Evolutionary conservation across 139 green algal genomes (phyloP).

Genomic region (Tetradesmus lagerheimii): DNA sequence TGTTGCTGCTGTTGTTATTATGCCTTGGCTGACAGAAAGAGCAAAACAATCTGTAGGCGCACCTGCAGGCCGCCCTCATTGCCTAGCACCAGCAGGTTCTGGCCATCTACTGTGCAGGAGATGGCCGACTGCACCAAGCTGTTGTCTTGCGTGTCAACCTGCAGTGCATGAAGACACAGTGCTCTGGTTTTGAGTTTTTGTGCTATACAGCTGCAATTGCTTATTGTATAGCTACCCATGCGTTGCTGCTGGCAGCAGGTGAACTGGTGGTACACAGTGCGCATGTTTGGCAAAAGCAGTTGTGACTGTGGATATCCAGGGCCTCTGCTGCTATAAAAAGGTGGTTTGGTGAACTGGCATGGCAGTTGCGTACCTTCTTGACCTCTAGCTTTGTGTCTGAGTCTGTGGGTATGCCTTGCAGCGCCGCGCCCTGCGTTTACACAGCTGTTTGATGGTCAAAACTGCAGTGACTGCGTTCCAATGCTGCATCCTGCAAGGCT

Average conservation of each 20-base stretch:
- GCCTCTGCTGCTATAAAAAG: background rate
- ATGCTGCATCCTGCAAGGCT: background rate
- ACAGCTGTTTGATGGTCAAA: background rate
- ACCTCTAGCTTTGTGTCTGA: background rate
- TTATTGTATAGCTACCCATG: too few species aligned
- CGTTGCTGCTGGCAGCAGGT: background rate
- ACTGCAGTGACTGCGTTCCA: background rate
- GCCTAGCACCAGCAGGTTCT: conserved; percentile 24
- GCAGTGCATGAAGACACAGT: background rate
- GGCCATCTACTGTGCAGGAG: conserved; percentile 17
- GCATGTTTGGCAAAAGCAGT: background rate
- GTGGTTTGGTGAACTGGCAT: background rate
- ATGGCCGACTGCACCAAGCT: conserved; percentile 28
- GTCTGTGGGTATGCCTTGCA: background rate
- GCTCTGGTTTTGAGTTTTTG: too few species aligned
- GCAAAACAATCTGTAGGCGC: too few species aligned
- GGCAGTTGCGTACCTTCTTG: background rate
- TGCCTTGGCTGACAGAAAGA: too few species aligned
- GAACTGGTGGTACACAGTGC: background rate
- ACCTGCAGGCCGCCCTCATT: conserved; percentile 36
- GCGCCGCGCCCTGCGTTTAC: conserved; percentile 3
- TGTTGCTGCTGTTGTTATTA: too few species aligned
- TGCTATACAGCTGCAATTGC: too few species aligned
- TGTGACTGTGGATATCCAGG: background rate
- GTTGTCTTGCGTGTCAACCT: conserved; percentile 43